Conservation (phyloP, 1,139 yeast genomes). For the Magnusiomyces ingens region DNA sequence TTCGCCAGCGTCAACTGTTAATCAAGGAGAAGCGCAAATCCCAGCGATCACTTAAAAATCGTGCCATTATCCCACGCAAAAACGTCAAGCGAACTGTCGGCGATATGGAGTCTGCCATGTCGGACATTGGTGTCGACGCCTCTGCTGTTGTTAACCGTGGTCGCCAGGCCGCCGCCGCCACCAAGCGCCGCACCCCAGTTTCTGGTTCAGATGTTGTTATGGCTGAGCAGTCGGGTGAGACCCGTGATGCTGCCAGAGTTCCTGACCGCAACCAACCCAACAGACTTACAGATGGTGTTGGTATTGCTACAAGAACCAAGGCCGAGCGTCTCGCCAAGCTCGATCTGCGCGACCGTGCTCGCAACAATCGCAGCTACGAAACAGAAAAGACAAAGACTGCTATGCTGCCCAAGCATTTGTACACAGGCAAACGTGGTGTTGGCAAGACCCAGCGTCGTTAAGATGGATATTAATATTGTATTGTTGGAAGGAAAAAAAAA, state of each 20-base stretch:
- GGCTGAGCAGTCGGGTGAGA: slow-evolving; percentile 36
- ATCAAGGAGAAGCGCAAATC: slow-evolving; percentile 86
- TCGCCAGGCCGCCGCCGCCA: slow-evolving; percentile 34
- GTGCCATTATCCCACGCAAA: slow-evolving; percentile 90
- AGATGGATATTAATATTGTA: slow-evolving; percentile 27
- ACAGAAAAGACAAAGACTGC: slow-evolving; percentile 88
- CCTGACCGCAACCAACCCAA: slow-evolving; percentile 60
- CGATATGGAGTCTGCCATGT: slow-evolving; percentile 85
- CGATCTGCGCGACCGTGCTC: slow-evolving; percentile 90
- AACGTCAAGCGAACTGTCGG: slow-evolving; percentile 67
- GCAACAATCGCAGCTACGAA: slow-evolving; percentile 91
- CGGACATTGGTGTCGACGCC: slow-evolving; percentile 83
- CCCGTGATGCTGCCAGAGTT: slow-evolving; percentile 33
- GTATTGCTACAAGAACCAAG: slow-evolving; percentile 71
- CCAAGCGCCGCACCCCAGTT: slow-evolving; percentile 39
- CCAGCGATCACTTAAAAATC: slow-evolving; percentile 81
- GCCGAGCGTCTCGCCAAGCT: slow-evolving; percentile 83
- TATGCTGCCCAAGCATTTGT: slow-evolving; percentile 85
- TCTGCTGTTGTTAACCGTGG: slow-evolving; percentile 43
- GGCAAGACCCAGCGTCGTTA: slow-evolving; percentile 66
- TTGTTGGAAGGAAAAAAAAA: neutral
- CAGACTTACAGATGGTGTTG: slow-evolving; percentile 80
- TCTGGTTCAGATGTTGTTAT: slow-evolving; percentile 71
- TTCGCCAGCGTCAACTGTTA: slow-evolving; percentile 87
- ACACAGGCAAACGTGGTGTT: slow-evolving; percentile 92